phyloP scores from a whole-genome alignment of 768 basidiomycete species.

The Peribolospora kevripleyi region DNA sequence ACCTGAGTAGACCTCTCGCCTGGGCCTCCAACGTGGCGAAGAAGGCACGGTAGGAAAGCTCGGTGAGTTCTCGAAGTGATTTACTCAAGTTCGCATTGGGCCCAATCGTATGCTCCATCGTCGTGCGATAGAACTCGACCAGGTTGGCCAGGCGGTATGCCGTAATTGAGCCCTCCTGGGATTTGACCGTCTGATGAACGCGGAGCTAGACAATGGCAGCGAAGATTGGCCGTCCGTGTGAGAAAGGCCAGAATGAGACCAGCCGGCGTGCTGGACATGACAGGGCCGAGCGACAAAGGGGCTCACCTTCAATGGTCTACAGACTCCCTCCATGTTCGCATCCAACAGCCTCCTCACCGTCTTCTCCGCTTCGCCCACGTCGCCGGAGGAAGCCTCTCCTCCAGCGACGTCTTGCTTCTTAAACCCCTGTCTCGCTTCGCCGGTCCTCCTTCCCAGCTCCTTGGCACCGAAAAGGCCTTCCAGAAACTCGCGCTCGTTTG shows the following conservation, averaged over 20 bases:
- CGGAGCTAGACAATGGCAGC: slow-evolving; percentile 32
- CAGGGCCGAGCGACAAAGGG: background rate
- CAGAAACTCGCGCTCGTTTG: slow-evolving; percentile 80
- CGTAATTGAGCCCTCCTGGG: slow-evolving; percentile 77
- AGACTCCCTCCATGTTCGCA: slow-evolving; percentile 52
- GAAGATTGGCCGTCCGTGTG: background rate
- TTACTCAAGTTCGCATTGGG: slow-evolving; percentile 49
- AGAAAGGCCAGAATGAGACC: background rate
- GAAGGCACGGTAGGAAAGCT: slow-evolving; percentile 57
- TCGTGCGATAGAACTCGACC: slow-evolving; percentile 79
- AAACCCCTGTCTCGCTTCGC: slow-evolving; percentile 26
- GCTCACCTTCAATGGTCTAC: slow-evolving; percentile 61
- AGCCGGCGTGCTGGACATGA: background rate
- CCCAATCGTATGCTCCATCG: slow-evolving; percentile 81
- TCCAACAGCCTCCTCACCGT: slow-evolving; percentile 62
- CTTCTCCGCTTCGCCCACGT: slow-evolving; percentile 26
- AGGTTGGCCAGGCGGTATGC: slow-evolving; percentile 83
- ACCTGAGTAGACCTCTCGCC: slow-evolving; percentile 34
- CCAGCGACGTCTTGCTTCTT: slow-evolving; percentile 1
- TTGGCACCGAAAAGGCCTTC: slow-evolving; percentile 58
- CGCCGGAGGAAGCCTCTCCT: slow-evolving; percentile 19
- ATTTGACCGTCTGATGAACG: slow-evolving; percentile 76
- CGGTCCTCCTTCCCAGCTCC: slow-evolving; percentile 49
- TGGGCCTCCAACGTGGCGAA: slow-evolving; percentile 68
- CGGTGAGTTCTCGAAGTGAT: slow-evolving; percentile 37